Conservation (phyloP, 208 protist species). For the Leishmania braziliensis region DNA sequence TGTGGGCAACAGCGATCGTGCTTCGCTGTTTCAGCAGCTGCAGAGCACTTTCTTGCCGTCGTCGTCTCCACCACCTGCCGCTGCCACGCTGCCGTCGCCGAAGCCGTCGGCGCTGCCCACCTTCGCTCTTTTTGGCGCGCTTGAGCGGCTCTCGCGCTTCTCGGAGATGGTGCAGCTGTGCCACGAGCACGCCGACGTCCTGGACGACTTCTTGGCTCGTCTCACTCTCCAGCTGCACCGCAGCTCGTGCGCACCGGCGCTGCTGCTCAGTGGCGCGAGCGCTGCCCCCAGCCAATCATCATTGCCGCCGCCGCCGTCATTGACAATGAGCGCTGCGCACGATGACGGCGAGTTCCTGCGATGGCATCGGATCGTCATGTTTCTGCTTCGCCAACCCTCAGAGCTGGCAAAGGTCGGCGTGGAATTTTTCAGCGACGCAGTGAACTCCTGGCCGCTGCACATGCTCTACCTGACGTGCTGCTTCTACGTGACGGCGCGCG, state of each 20-base stretch:
- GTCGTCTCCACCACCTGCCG: neutral
- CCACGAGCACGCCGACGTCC: constrained; percentile 30
- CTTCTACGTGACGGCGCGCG: constrained; percentile 63
- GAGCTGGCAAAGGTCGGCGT: constrained; percentile 42
- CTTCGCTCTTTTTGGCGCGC: constrained; percentile 74
- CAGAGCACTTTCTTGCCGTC: constrained; percentile 3
- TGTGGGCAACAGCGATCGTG: neutral
- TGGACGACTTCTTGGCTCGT: constrained; percentile 42
- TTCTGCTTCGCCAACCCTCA: constrained; percentile 30
- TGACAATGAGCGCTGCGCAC: neutral
- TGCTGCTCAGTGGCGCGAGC: neutral
- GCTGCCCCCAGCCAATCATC: neutral
- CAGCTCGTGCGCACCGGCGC: constrained; percentile 2
- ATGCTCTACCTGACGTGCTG: constrained; percentile 72
- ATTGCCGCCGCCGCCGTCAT: neutral
- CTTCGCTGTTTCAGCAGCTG: neutral
- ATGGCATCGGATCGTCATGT: constrained; percentile 35
- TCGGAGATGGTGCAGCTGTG: constrained; percentile 53
- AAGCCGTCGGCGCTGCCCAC: constrained; percentile 17
- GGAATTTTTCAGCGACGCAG: constrained; percentile 64
- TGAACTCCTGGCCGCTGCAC: constrained; percentile 72
- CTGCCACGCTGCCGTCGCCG: neutral
- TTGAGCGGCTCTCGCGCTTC: constrained; percentile 59
- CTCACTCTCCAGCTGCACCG: constrained; percentile 33
- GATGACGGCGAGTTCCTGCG: constrained; percentile 31